phyloP scores from a whole-genome alignment of 176 grass and related monocot genomes.

The Otatea glauca region DNA sequence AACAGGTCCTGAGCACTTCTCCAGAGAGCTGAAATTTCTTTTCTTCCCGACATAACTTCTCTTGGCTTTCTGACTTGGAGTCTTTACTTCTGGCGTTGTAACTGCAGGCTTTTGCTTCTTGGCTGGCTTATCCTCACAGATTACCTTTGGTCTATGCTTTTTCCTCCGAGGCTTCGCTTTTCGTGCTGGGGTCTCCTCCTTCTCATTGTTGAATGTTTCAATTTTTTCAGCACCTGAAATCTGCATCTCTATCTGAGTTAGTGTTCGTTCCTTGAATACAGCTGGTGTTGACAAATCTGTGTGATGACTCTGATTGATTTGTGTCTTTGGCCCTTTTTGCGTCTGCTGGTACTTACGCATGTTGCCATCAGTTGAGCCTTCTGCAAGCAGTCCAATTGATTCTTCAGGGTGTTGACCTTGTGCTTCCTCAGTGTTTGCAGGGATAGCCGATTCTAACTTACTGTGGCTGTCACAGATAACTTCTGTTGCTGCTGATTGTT shows the following conservation, averaged over 20 bases:
- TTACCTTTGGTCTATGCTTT: slow-evolving; percentile 71
- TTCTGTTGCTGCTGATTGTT: neutral
- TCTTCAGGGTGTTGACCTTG: slow-evolving; percentile 22
- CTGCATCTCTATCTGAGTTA: slow-evolving; percentile 42
- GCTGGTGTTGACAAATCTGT: slow-evolving; percentile 35
- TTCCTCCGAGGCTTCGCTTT: slow-evolving; percentile 50
- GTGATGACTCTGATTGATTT: slow-evolving; percentile 38
- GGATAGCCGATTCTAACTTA: slow-evolving; percentile 16
- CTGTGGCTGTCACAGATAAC: neutral
- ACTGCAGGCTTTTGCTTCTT: slow-evolving; percentile 45
- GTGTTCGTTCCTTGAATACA: slow-evolving; percentile 39
- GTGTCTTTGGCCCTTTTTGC: slow-evolving; percentile 30
- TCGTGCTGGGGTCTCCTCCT: slow-evolving; percentile 34
- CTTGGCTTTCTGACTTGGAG: slow-evolving; percentile 45
- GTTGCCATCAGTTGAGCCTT: slow-evolving; percentile 19
- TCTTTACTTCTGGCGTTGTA: slow-evolving; percentile 45
- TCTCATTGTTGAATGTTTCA: slow-evolving; percentile 28
- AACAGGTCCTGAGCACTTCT: slow-evolving; percentile 20
- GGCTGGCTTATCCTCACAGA: slow-evolving; percentile 42
- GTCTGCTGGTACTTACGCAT: slow-evolving; percentile 31
- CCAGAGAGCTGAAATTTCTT: slow-evolving; percentile 40
- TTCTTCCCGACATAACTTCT: slow-evolving; percentile 62
- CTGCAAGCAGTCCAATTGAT: slow-evolving; percentile 9
- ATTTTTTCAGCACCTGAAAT: slow-evolving; percentile 28
- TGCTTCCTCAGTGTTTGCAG: slow-evolving; percentile 28